Base-by-base conservation (phyloP, 2,329 filamentous ascomycete species). In the Stachybotrys echinatus region DNA sequence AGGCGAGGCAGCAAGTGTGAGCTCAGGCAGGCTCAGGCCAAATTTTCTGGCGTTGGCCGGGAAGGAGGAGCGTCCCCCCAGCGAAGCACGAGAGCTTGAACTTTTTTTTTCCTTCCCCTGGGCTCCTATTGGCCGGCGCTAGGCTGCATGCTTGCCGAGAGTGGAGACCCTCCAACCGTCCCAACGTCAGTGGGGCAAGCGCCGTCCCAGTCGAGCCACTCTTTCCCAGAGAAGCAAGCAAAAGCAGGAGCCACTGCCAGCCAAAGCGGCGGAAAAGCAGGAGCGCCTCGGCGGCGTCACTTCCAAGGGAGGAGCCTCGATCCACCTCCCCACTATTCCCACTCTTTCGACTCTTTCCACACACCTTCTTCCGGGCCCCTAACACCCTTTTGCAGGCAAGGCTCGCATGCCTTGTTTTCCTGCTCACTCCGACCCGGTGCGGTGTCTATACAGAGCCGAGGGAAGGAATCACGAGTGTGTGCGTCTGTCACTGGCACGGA, bases 51-150 rank as follows among this genome's bases (percentile, higher is more conserved):
- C 58, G 55, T 57, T 57, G 59, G 58, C 57, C 50, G 56, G 57
- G 54, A 57, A 54, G 48, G 47, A 44, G 46, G 51, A 45, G 54
- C 50, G 58, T 55, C 55, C 27, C 27, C n/a, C 27, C 10, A 14
- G 10, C 5, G 27, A 55, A 59, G 62, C 64, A 66, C 63, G 56
- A 66, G 63, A 67, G 64, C 65, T 67, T 55, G 50, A 62, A 65
- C 59, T 64, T 68, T 69, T 68, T 34, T 61, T 65, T 66, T 60
- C 58, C 56, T 61, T 63, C 61, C 57, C 61, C 53, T 49, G 42
- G 46, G 49, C 50, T 55, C 54, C 58, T 51, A 69, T 70, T 70
- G 67, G 67, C 50, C 56, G 55, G 56, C 45, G 50, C 54, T 62
- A 57, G 55, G 53, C 52, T 62, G 59, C 66, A 61, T 62, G 65